Conservation (phyloP, 768 basidiomycete genomes). For the Imleria badia region DNA sequence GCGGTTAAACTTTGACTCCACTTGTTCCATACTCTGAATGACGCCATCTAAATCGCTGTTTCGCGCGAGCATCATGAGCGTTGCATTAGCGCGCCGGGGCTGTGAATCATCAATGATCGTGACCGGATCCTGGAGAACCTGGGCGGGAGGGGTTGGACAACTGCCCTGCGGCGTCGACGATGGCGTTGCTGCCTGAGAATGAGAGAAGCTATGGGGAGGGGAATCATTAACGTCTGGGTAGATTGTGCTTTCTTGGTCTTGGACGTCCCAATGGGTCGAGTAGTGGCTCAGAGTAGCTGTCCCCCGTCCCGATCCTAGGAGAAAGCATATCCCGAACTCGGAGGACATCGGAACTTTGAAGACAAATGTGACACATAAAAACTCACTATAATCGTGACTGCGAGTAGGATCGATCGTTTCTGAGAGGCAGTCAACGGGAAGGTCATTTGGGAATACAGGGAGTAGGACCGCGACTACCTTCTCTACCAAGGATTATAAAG, state of each 20-base stretch:
- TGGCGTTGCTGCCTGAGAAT: background rate
- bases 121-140: conserved; percentile 2
- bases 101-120: background rate
- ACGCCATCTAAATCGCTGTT: conserved; percentile 48
- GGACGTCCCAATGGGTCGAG: background rate
- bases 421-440: conserved; percentile 29
- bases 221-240: background rate
- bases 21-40: conserved; percentile 47
- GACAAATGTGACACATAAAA: no score
- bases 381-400: conserved; percentile 27
- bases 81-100: conserved; percentile 52
- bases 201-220: background rate
- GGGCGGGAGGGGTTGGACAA: background rate
- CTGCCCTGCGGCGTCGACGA: background rate
- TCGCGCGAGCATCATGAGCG: conserved; percentile 54
- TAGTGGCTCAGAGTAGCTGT: conserved; percentile 1
- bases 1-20: conserved; percentile 60
- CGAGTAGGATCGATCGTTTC: conserved; percentile 30
- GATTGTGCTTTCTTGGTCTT: background rate
- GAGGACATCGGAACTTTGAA: background rate
- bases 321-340: conserved; percentile 23
- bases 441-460: conserved; percentile 11
- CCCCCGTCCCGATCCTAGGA: conserved; percentile 14
- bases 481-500: no score
- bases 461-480: no score